Evolutionary conservation across 305 asterid species (phyloP).

Genomic region (Coffea humblotiana): DNA sequence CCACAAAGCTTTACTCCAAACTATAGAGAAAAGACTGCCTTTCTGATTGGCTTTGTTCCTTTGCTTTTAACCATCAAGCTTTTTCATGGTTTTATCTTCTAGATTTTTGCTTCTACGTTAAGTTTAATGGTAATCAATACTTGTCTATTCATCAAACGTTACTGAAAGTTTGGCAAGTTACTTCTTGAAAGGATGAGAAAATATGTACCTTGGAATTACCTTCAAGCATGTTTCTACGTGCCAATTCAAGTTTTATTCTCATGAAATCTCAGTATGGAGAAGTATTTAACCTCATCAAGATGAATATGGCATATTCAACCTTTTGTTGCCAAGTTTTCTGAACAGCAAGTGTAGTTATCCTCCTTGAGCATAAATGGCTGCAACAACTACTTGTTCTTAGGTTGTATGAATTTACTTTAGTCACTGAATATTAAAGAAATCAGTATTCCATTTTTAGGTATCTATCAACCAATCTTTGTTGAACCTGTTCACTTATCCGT

Average conservation of each 20-base stretch:
- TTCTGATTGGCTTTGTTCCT: background rate
- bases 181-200: background rate
- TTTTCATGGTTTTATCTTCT: background rate
- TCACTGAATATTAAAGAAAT: conserved; percentile 3
- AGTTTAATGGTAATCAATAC: background rate
- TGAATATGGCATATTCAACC: background rate
- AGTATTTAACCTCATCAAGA: background rate
- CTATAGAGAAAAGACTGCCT: background rate
- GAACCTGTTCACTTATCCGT: conserved; percentile 78
- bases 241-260: background rate
- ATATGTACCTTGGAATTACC: background rate
- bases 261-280: background rate
- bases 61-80: background rate
- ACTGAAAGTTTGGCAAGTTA: background rate
- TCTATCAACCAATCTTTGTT: conserved; percentile 73
- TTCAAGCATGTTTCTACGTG: background rate
- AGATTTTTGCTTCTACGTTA: background rate
- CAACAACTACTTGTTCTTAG: background rate
- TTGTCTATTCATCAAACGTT: background rate
- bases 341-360: background rate
- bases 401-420: background rate
- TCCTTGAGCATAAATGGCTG: background rate
- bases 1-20: background rate
- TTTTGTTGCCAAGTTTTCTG: background rate
- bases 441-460: conserved; percentile 46